These are phyloP conservation scores for Gymnopilus junonius DNA, from an alignment of 768 basidiomycete genomes.

Conservation along the genomic window DNA sequence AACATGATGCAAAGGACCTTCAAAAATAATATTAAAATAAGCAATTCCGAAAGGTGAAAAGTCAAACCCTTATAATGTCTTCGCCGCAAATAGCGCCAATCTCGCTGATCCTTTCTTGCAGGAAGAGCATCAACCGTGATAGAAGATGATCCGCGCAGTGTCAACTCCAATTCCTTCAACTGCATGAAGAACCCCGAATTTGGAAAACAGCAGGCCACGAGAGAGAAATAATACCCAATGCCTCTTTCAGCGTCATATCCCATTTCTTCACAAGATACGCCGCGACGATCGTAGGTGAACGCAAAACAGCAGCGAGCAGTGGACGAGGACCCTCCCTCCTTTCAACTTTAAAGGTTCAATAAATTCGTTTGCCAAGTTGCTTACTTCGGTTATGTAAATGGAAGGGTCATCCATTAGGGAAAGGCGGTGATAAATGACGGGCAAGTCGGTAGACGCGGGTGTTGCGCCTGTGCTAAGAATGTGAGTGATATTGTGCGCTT, in stretches of 20 bases:
- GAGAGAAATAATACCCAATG: conserved; percentile 37
- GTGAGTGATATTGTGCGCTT: conserved; percentile 37
- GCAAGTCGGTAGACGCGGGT: conserved; percentile 31
- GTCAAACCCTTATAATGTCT: not conserved
- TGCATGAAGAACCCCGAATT: conserved; percentile 48
- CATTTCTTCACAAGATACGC: conserved; percentile 44
- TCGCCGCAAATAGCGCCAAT: conserved; percentile 32
- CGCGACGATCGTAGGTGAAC: conserved; percentile 46
- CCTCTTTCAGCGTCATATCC: conserved; percentile 40
- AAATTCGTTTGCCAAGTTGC: conserved; percentile 31
- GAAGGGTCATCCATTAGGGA: conserved; percentile 38
- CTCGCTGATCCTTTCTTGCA: conserved; percentile 32
- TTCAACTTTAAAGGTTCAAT: conserved; percentile 31
- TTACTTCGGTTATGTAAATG: conserved; percentile 30
- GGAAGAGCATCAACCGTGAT: conserved; percentile 42
- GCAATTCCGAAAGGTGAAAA: not conserved
- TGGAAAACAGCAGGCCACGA: conserved; percentile 42
- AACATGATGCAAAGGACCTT: not conserved
- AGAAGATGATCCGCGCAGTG: conserved; percentile 25
- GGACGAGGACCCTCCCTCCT: conserved; percentile 40
- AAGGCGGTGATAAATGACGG: conserved; percentile 42
- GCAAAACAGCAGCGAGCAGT: conserved; percentile 51
- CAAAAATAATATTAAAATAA: not conserved
- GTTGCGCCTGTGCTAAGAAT: conserved; percentile 45
- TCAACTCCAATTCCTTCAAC: conserved; percentile 40